Percentiles rank a stretch among this genome's conserved stretches.
phyloP scores from a whole-genome alignment of 306 rosid genomes.

The Quercus glauca region DNA sequence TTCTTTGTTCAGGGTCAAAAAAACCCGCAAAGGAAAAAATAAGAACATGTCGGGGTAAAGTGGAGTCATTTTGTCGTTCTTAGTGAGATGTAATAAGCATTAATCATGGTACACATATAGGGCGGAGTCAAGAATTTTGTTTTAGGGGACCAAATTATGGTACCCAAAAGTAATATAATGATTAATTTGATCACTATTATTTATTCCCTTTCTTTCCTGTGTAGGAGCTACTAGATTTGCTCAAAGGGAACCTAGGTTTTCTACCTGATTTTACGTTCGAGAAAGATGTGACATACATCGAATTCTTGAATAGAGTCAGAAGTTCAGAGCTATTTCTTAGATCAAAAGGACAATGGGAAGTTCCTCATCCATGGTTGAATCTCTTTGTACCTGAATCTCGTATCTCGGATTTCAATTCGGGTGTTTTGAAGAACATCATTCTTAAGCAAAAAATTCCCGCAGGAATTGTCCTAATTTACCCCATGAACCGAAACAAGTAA shows the following conservation, averaged over 20 bases:
- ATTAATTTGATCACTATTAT: neutral
- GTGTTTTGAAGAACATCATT: conserved; percentile 62
- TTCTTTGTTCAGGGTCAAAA: too few relatives aligned
- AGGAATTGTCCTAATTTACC: conserved; percentile 56
- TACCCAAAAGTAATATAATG: too few relatives aligned
- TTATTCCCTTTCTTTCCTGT: neutral
- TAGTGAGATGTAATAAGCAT: too few relatives aligned
- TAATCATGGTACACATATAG: too few relatives aligned
- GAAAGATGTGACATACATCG: conserved; percentile 52
- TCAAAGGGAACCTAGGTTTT: conserved; percentile 32
- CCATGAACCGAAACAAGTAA: conserved; percentile 56
- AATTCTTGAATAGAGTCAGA: conserved; percentile 68
- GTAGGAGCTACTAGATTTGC: conserved; percentile 39
- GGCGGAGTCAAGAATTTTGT: too few relatives aligned
- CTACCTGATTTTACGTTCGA: conserved; percentile 45
- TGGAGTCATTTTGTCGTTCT: too few relatives aligned
- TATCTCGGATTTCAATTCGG: conserved; percentile 47
- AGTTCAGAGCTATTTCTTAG: conserved; percentile 42
- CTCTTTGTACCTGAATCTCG: conserved; percentile 72
- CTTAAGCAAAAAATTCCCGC: conserved; percentile 46
- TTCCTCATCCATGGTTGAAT: conserved; percentile 91
- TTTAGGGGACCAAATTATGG: too few relatives aligned
- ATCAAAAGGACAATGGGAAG: conserved; percentile 62
- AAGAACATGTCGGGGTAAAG: too few relatives aligned
- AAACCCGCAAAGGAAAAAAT: too few relatives aligned